Evolutionary conservation across 495 filamentous ascomycete genomes (phyloP).

Genomic region (Penicillium verhagenii): DNA sequence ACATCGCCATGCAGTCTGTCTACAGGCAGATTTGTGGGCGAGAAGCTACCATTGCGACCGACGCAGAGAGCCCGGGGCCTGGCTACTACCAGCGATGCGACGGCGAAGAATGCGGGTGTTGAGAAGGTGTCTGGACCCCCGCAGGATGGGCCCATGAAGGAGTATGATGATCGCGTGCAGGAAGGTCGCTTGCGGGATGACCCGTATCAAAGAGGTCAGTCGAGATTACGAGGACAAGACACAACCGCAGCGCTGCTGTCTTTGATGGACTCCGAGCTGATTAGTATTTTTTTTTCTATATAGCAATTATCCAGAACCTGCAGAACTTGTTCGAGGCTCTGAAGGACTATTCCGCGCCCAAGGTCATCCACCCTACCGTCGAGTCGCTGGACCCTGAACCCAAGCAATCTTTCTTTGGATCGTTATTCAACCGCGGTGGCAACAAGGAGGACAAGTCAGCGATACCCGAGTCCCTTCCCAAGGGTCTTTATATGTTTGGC

Average conservation of each 20-base stretch:
- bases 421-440: slow-evolving; percentile 59
- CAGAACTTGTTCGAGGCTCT: slow-evolving; percentile 89
- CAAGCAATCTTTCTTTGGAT: slow-evolving; percentile 66
- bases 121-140: slow-evolving; percentile 11
- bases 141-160: slow-evolving; percentile 68
- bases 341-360: slow-evolving; percentile 65
- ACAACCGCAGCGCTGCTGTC: background rate
- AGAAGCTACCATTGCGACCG: slow-evolving; percentile 7
- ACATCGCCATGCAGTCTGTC: background rate
- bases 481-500: slow-evolving; percentile 92
- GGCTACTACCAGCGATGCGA: slow-evolving; percentile 18
- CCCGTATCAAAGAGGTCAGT: slow-evolving; percentile 80
- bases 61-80: slow-evolving; percentile 13
- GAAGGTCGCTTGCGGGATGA: slow-evolving; percentile 76
- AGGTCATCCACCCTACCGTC: slow-evolving; percentile 73
- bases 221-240: slow-evolving; percentile 8
- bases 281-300: background rate
- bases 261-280: background rate
- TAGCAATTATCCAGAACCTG: slow-evolving; percentile 81
- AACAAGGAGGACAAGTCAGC: slow-evolving; percentile 31
- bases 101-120: slow-evolving; percentile 8
- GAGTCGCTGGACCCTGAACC: slow-evolving; percentile 37
- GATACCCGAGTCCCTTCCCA: slow-evolving; percentile 74
- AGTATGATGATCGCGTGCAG: slow-evolving; percentile 80
- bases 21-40: background rate